Conservation (phyloP, 2,329 filamentous ascomycete genomes). For the Hypoxylon sp. region DNA sequence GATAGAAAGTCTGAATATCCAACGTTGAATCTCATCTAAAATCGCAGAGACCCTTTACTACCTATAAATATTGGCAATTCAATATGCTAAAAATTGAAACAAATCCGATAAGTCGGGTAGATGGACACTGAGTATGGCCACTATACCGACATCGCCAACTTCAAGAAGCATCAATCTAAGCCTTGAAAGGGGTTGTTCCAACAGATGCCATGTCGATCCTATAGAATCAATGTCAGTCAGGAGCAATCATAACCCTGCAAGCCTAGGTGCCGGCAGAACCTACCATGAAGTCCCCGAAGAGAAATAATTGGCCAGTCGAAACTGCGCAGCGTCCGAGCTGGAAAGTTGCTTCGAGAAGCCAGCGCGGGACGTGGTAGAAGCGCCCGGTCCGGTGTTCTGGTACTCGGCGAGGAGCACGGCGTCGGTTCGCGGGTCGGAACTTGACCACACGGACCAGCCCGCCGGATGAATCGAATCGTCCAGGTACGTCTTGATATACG, state of each 20-base stretch:
- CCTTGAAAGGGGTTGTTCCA: conserved; percentile 19
- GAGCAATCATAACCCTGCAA: not conserved
- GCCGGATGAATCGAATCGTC: conserved; percentile 22
- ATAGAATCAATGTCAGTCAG: conserved; percentile 1
- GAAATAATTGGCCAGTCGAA: conserved; percentile 24
- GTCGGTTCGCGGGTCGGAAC: conserved; percentile 18
- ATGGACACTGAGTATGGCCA: not conserved
- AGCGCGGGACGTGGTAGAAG: conserved; percentile 15
- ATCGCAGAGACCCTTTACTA: not conserved
- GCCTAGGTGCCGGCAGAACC: not conserved
- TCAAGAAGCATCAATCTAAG: not conserved
- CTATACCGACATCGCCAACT: not conserved
- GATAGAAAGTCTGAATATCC: not conserved
- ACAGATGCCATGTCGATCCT: conserved; percentile 33
- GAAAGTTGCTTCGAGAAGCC: conserved; percentile 30
- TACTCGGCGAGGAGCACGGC: conserved; percentile 30
- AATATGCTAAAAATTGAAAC: too few species aligned
- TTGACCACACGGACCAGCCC: conserved; percentile 28
- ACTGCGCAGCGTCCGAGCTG: conserved; percentile 18
- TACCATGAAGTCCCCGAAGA: conserved; percentile 33
- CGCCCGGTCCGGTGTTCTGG: conserved; percentile 23
- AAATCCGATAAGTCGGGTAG: too few species aligned
- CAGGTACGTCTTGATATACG: conserved; percentile 27
- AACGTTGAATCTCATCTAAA: not conserved
- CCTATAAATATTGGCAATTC: not conserved